phyloP scores from a whole-genome alignment of 2,329 filamentous ascomycete genomes.

The Sarocladium oryzae region DNA sequence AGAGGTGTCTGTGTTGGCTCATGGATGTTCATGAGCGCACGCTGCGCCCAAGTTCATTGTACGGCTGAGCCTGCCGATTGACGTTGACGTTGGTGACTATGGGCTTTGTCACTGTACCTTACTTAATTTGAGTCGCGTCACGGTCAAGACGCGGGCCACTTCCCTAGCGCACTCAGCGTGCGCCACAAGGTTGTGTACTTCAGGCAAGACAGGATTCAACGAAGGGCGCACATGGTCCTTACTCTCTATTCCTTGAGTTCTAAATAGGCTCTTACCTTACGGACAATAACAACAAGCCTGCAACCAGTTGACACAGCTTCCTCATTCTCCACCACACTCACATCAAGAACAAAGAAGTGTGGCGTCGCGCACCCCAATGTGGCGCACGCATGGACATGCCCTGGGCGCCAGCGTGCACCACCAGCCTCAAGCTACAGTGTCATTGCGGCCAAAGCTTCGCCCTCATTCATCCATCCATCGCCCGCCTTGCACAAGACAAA shows the following conservation, averaged over 20 bases:
- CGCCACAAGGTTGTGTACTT: not conserved
- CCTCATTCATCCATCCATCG: not conserved
- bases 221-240: no score
- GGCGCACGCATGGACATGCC: not conserved
- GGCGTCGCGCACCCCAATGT: constrained; percentile 1
- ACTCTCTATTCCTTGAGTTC: no score
- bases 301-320: no score
- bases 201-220: not conserved
- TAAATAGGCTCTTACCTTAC: no score
- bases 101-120: no score
- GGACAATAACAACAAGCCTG: no score
- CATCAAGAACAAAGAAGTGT: constrained; percentile 3
- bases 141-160: constrained; percentile 3
- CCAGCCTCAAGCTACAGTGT: constrained; percentile 8
- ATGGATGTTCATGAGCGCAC: constrained; percentile 1
- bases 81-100: not conserved
- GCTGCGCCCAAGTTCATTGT: not conserved
- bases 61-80: not conserved
- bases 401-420: not conserved
- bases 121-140: not conserved
- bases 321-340: no score
- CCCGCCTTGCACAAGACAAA: not conserved
- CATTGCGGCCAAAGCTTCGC: constrained; percentile 5
- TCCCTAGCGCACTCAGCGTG: not conserved
- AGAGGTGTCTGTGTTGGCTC: not conserved